phyloP scores from a whole-genome alignment of 2,329 filamentous ascomycete genomes.

The Microsporum audouinii region DNA sequence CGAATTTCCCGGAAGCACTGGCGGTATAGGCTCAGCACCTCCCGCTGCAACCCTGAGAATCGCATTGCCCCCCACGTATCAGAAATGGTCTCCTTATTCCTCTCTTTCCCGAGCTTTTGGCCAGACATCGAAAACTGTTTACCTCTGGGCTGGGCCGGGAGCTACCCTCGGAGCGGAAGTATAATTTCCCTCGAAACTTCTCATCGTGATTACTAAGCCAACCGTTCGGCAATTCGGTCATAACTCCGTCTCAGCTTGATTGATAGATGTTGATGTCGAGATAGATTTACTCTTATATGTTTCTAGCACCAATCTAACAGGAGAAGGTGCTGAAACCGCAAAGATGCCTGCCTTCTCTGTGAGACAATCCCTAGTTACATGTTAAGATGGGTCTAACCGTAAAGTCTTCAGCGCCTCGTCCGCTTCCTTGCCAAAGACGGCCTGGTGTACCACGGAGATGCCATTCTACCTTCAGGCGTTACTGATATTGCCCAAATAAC shows the following conservation, averaged over 20 bases:
- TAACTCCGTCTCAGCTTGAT: not conserved
- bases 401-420: conserved; percentile 48
- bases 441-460: conserved; percentile 60
- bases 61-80: not conserved
- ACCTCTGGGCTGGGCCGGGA: not conserved
- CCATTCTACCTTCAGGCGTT: conserved; percentile 51
- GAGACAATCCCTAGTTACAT: not conserved
- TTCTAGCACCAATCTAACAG: not conserved
- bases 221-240: not conserved
- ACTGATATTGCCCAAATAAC: conserved; percentile 51
- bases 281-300: not conserved
- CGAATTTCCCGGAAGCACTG: conserved; percentile 70
- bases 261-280: not conserved
- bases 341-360: conserved; percentile 4
- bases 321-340: not conserved
- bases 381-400: not conserved
- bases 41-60: conserved; percentile 78
- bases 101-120: not conserved
- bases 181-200: not conserved
- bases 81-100: not conserved
- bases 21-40: conserved; percentile 77
- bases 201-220: not conserved
- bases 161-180: not conserved
- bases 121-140: not conserved
- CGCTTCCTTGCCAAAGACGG: conserved; percentile 63